A percentile compares a stretch with the other conserved stretches of the same genome.
These are phyloP conservation scores for Physaria fendleri DNA, from an alignment of 345 rosid species.

Conservation along the genomic window DNA sequence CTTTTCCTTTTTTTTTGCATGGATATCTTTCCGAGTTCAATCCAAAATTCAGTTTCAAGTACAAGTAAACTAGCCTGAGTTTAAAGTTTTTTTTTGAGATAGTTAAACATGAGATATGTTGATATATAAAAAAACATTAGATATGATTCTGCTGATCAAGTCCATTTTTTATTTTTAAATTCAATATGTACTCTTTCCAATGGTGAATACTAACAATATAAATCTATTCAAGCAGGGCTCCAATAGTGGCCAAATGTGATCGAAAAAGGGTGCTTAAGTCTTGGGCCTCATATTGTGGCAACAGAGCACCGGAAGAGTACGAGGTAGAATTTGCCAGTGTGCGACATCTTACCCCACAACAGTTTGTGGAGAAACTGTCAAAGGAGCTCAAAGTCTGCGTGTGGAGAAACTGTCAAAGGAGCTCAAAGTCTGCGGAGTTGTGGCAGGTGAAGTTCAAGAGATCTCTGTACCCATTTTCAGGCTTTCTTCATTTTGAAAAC, in stretches of 20 bases:
- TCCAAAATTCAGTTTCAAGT: background rate
- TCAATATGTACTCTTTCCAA: background rate
- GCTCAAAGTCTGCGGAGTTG: constrained; percentile 71
- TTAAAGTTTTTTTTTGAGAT: background rate
- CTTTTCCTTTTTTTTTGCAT: background rate
- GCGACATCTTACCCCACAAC: constrained; percentile 69
- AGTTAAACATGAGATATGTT: background rate
- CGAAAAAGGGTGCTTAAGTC: constrained; percentile 73
- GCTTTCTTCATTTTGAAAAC: background rate
- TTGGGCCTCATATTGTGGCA: constrained; percentile 73
- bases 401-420: constrained; percentile 86
- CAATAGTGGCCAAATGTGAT: constrained; percentile 82
- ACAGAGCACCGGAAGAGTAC: constrained; percentile 55
- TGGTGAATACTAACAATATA: background rate
- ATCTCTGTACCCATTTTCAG: background rate
- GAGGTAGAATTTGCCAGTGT: constrained; percentile 67
- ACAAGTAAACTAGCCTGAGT: background rate
- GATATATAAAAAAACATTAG: too few relatives aligned
- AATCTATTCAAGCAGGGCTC: constrained; percentile 46
- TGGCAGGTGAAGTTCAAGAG: constrained; percentile 55
- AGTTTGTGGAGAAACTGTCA: constrained; percentile 87
- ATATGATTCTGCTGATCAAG: background rate
- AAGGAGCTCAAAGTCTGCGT: constrained; percentile 64
- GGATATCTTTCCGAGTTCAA: background rate
- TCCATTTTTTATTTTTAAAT: background rate